These are phyloP conservation scores for Sphaerosporella brunnea DNA, from an alignment of 495 filamentous ascomycete species.

Conservation along the genomic window DNA sequence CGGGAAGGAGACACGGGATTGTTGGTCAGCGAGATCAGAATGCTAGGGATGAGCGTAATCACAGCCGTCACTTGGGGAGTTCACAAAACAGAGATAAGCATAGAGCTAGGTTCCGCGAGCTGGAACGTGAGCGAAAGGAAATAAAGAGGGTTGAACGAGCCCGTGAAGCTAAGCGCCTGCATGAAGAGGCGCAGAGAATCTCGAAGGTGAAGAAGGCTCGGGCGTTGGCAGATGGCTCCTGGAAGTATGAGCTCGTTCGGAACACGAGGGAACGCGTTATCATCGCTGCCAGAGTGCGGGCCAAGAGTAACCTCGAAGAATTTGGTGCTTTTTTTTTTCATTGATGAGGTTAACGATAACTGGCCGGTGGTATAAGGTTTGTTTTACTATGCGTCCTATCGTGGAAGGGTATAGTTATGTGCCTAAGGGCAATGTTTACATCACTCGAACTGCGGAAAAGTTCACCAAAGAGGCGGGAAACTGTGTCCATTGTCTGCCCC, in stretches of 20 bases:
- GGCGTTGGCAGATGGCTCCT: no score
- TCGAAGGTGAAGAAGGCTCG: no score
- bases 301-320: not conserved
- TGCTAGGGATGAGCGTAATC: no score
- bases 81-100: no score
- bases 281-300: not conserved
- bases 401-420: slow-evolving; percentile 33
- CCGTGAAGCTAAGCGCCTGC: no score
- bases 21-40: no score
- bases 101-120: no score
- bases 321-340: not conserved
- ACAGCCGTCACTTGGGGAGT: no score
- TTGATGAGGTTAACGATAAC: not conserved
- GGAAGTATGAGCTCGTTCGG: slow-evolving; percentile 23
- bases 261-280: not conserved
- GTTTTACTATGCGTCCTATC: not conserved
- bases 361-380: not conserved
- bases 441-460: slow-evolving; percentile 34
- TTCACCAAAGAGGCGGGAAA: slow-evolving; percentile 30
- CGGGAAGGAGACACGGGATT: no score
- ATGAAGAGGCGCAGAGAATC: no score
- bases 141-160: no score
- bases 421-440: slow-evolving; percentile 35
- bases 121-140: no score
- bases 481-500: slow-evolving; percentile 32